Evolutionary conservation across 257 asterid genomes (phyloP).

Genomic region (Gynochthodes officinalis): DNA sequence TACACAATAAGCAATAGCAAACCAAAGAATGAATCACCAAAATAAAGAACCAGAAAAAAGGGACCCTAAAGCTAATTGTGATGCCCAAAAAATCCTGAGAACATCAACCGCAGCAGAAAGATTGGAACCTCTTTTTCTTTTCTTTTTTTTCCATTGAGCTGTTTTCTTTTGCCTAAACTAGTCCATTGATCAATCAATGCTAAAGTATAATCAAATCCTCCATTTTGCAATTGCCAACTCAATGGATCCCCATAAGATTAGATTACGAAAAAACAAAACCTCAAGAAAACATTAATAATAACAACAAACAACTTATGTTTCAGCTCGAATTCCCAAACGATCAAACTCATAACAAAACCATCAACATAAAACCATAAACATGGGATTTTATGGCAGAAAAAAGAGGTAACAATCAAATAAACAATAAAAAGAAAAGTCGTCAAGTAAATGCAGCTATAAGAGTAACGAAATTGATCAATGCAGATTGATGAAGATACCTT

Average conservation of each 20-base stretch:
- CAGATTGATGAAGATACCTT: conserved; percentile 37
- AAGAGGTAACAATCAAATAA: background rate
- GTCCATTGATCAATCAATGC: background rate
- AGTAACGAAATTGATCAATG: conserved; percentile 30
- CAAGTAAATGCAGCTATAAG: conserved; percentile 13
- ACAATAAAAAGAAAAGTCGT: background rate
- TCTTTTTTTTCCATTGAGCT: background rate
- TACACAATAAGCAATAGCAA: no score
- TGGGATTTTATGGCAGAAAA: background rate
- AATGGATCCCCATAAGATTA: conserved; percentile 2
- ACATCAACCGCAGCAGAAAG: background rate
- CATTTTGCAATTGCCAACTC: background rate
- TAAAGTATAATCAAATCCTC: background rate
- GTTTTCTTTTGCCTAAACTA: background rate
- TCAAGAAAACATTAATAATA: background rate
- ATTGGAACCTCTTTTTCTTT: background rate
- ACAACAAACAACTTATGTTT: background rate
- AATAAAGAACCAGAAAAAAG: background rate
- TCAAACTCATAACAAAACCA: no score
- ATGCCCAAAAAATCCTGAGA: background rate
- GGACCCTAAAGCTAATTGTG: background rate
- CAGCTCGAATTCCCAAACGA: background rate
- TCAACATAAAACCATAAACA: background rate
- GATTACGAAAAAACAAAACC: background rate
- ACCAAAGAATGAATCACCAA: background rate